A percentile compares a stretch with the other conserved stretches of the same genome.
These are phyloP conservation scores for Trichoderma sp. DNA, from an alignment of 2,329 filamentous ascomycete genomes.

Conservation along the genomic window DNA sequence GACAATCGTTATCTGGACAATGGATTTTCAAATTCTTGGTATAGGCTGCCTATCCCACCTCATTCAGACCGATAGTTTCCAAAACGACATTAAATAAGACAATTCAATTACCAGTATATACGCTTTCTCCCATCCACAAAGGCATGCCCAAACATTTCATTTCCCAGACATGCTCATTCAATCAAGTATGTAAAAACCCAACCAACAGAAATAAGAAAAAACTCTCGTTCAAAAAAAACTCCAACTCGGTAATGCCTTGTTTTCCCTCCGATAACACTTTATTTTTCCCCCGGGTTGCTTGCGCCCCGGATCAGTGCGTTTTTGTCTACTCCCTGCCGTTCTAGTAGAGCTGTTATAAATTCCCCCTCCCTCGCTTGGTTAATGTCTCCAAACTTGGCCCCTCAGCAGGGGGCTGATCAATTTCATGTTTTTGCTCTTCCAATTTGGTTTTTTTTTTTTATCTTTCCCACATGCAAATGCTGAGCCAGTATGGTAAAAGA, in stretches of 20 bases:
- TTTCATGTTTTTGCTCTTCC: background rate
- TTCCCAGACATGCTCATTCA: background rate
- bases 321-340: background rate
- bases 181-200: background rate
- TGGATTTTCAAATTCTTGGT: background rate
- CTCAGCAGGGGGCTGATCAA: background rate
- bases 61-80: background rate
- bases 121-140: background rate
- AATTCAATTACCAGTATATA: background rate
- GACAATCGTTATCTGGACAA: background rate
- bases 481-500: background rate
- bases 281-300: background rate
- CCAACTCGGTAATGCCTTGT: conserved; percentile 17
- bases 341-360: background rate
- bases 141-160: background rate
- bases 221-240: too few species aligned
- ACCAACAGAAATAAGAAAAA: background rate
- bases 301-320: conserved; percentile 10
- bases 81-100: background rate
- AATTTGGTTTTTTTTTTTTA: background rate
- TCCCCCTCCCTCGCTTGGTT: background rate
- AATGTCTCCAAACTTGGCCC: background rate
- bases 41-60: background rate
- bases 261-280: background rate
- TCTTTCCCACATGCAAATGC: background rate